These are phyloP conservation scores for Tulasnella sp. DNA, from an alignment of 768 basidiomycete genomes.

Conservation along the genomic window DNA sequence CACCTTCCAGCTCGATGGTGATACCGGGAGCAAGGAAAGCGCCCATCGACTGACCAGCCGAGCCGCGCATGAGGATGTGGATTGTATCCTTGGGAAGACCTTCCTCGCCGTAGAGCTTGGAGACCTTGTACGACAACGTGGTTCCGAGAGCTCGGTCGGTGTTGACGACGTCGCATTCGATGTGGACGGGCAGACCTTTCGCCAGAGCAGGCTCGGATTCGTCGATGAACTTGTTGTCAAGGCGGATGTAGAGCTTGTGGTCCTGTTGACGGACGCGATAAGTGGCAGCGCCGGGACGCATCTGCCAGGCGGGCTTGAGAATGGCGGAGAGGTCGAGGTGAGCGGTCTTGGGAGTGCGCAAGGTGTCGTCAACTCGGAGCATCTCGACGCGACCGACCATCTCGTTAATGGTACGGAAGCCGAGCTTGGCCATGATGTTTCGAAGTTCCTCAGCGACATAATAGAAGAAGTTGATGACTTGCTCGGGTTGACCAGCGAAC, in stretches of 20 bases:
- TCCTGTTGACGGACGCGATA: slow-evolving; percentile 92
- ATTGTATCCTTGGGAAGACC: slow-evolving; percentile 97
- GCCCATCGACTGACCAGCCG: slow-evolving; percentile 94
- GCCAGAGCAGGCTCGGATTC: slow-evolving; percentile 91
- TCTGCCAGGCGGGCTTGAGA: slow-evolving; percentile 95
- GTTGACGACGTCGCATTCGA: slow-evolving; percentile 95
- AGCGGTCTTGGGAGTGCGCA: slow-evolving; percentile 83
- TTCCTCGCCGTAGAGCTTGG: slow-evolving; percentile 94
- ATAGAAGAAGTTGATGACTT: slow-evolving; percentile 99
- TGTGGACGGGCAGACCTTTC: slow-evolving; percentile 91
- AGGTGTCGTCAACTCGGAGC: slow-evolving; percentile 85
- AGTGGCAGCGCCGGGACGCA: slow-evolving; percentile 94
- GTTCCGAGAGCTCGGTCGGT: slow-evolving; percentile 96
- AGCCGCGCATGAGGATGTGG: slow-evolving; percentile 90
- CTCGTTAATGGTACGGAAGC: slow-evolving; percentile 98
- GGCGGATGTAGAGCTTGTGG: slow-evolving; percentile 94
- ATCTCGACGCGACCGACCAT: slow-evolving; percentile 97
- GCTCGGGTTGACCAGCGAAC: slow-evolving; percentile 96
- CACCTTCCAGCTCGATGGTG: slow-evolving; percentile 96
- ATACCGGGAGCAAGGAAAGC: slow-evolving; percentile 99
- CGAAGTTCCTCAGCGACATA: slow-evolving; percentile 95
- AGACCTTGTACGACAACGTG: slow-evolving; percentile 87
- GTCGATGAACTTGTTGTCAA: slow-evolving; percentile 99
- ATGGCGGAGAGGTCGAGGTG: slow-evolving; percentile 86
- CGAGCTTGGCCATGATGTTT: slow-evolving; percentile 91